Conservation (phyloP, 176 grass and related monocot species). For the Rhynchospora tenuis region DNA sequence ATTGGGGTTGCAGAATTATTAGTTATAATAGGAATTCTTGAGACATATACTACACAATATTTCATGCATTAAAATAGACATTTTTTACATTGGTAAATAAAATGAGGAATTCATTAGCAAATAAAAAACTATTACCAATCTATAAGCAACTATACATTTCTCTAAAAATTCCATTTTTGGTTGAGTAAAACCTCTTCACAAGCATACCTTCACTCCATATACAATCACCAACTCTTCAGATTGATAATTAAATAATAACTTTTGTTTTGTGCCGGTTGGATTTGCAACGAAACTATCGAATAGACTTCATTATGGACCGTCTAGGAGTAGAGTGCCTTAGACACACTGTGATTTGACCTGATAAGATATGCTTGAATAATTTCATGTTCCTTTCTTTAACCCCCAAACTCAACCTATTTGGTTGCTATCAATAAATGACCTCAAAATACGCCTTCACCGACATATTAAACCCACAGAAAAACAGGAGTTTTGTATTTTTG, state of each 20-base stretch:
- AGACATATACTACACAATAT: too few relatives aligned
- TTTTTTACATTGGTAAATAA: not conserved
- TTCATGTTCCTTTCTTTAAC: not conserved
- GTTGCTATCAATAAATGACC: slow-evolving; percentile 25
- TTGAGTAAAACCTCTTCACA: not conserved
- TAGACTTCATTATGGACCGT: not conserved
- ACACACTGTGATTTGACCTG: not conserved
- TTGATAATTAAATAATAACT: not conserved
- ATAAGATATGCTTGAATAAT: not conserved
- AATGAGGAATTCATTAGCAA: not conserved
- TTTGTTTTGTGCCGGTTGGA: not conserved
- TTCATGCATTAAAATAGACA: too few relatives aligned
- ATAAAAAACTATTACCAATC: not conserved
- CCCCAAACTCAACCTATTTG: slow-evolving; percentile 10
- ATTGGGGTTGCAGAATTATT: not conserved
- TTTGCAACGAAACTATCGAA: not conserved
- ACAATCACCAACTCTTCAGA: not conserved
- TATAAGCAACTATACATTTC: not conserved
- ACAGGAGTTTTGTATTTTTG: not conserved
- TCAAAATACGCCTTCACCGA: slow-evolving; percentile 17
- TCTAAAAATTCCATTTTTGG: not conserved
- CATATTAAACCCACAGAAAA: not conserved
- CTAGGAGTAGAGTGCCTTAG: not conserved
- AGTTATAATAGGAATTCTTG: not conserved
- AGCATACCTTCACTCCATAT: not conserved